These are phyloP conservation scores for Hibiscus tridactylites DNA, from an alignment of 345 rosid species.

Conservation along the genomic window DNA sequence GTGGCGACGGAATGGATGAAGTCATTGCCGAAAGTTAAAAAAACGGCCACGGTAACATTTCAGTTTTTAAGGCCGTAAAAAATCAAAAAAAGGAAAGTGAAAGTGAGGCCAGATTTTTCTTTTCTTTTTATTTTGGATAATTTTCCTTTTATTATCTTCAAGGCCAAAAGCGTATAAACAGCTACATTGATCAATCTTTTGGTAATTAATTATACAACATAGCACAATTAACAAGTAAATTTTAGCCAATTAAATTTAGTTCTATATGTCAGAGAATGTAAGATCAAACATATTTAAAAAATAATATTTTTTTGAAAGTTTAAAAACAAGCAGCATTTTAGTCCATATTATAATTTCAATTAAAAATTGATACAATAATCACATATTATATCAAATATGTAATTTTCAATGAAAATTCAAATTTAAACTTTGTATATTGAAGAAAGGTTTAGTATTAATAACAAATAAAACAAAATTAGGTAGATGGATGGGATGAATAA, in stretches of 20 bases:
- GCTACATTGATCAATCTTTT: background rate
- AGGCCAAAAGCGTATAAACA: background rate
- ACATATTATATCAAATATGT: no score
- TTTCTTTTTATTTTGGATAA: background rate
- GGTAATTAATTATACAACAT: slow-evolving; percentile 11
- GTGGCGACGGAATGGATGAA: slow-evolving; percentile 26
- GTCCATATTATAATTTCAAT: no score
- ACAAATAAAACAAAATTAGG: slow-evolving; percentile 22
- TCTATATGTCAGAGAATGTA: no score
- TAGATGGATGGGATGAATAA: slow-evolving; percentile 19
- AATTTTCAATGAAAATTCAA: no score
- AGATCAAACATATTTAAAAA: no score
- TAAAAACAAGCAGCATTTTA: no score
- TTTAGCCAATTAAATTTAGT: no score
- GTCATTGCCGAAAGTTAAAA: slow-evolving; percentile 30
- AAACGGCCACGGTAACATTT: slow-evolving; percentile 9
- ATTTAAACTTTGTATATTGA: background rate
- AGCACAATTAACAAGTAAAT: background rate
- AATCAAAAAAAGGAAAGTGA: background rate
- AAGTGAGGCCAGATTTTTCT: slow-evolving; percentile 20
- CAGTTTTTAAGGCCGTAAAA: background rate
- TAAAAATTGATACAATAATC: no score
- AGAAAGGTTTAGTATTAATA: background rate
- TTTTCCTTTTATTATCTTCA: background rate
- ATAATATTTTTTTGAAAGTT: no score